Evolutionary conservation across 2,329 filamentous ascomycete species (phyloP).

Genomic region (Talaromyces piceae): DNA sequence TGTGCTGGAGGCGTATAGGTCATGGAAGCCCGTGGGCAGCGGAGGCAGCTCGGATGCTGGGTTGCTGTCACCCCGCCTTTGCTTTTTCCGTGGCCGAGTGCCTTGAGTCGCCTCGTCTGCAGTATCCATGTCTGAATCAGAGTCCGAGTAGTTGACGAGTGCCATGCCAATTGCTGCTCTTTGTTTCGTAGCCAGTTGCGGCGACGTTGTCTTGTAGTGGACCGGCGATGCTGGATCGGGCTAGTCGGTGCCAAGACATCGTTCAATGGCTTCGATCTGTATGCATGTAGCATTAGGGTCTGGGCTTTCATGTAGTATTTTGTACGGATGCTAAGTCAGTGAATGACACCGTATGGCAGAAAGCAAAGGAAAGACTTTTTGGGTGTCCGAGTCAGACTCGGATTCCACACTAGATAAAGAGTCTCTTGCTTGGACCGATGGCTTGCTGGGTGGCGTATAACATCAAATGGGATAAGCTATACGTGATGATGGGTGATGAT

Average conservation of each 20-base stretch:
- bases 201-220: neutral
- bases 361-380: too few relatives aligned
- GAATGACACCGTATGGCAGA: too few relatives aligned
- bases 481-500: too few relatives aligned
- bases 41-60: constrained; percentile 51
- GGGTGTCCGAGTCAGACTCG: too few relatives aligned
- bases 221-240: neutral
- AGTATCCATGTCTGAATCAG: constrained; percentile 30
- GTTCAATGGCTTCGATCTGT: too few relatives aligned
- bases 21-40: constrained; percentile 72
- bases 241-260: neutral
- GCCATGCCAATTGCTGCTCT: constrained; percentile 40
- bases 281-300: too few relatives aligned
- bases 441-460: too few relatives aligned
- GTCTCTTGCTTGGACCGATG: too few relatives aligned
- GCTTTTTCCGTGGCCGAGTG: constrained; percentile 18
- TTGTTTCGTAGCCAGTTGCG: neutral
- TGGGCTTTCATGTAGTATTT: too few relatives aligned
- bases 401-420: too few relatives aligned
- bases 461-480: too few relatives aligned
- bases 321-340: neutral
- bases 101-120: constrained; percentile 10
- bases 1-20: constrained; percentile 78
- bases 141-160: constrained; percentile 58
- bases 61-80: constrained; percentile 12